A percentile compares a stretch with the other conserved stretches of the same genome.
Conservation (phyloP, 2,329 filamentous ascomycete genomes). For the Pseudocercospora fijiensis region DNA sequence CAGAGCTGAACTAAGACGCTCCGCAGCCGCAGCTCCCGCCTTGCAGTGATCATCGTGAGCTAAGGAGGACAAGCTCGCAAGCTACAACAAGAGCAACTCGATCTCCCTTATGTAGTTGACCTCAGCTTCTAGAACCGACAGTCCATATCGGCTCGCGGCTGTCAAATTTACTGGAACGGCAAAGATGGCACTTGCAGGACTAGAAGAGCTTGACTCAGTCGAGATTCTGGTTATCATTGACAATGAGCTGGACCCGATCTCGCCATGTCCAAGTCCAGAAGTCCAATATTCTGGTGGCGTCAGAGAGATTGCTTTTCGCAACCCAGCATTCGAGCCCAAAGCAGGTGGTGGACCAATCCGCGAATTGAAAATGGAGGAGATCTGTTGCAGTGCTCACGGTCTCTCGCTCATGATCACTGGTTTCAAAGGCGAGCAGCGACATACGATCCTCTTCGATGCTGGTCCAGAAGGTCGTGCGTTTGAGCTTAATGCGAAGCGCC, state of each 20-base stretch:
- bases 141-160: background rate
- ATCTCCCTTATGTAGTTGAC: background rate
- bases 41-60: background rate
- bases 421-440: conserved; percentile 20
- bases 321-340: conserved; percentile 10
- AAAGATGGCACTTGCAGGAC: conserved; percentile 5
- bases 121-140: background rate
- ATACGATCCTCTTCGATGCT: conserved; percentile 33
- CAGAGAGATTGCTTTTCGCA: conserved; percentile 27
- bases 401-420: conserved; percentile 34
- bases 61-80: background rate
- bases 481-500: conserved; percentile 30
- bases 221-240: conserved; percentile 32
- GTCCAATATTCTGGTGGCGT: conserved; percentile 27
- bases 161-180: background rate
- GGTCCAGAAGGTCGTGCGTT: conserved; percentile 31
- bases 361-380: conserved; percentile 32
- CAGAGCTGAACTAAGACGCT: background rate
- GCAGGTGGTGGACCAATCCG: conserved; percentile 16
- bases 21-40: background rate
- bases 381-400: conserved; percentile 34
- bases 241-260: conserved; percentile 35
- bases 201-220: conserved; percentile 32
- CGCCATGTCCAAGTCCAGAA: conserved; percentile 25
- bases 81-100: background rate